Conservation (phyloP, 225 moss, liverwort and hornwort genomes). For the Asterella californica region DNA sequence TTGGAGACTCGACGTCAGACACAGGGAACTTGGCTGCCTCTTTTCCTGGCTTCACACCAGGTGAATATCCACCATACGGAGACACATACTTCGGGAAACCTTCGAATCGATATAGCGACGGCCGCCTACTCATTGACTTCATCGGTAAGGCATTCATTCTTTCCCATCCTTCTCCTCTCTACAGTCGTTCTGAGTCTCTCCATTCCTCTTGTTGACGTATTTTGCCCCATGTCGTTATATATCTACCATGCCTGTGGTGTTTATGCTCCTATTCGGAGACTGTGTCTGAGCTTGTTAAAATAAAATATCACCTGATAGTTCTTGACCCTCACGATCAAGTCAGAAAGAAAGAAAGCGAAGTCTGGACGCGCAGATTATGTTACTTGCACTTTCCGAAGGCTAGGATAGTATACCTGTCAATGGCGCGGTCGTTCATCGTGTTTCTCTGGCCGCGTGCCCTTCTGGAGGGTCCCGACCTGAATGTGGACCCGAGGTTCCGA, state of each 20-base stretch:
- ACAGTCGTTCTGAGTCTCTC: neutral
- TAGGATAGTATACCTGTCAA: neutral
- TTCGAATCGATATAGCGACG: conserved; percentile 38
- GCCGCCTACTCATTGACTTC: conserved; percentile 44
- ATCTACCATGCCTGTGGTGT: neutral
- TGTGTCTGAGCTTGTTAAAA: neutral
- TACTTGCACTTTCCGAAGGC: neutral
- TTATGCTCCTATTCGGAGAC: neutral
- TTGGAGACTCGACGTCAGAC: conserved; percentile 49
- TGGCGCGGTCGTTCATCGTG: neutral
- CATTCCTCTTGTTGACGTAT: no score
- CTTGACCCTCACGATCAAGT: no score
- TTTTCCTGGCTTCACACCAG: conserved; percentile 43
- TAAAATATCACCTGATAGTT: neutral
- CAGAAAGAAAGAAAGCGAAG: no score
- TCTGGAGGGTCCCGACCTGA: no score
- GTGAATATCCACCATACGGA: conserved; percentile 42
- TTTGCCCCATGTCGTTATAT: neutral
- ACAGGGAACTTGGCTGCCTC: conserved; percentile 40
- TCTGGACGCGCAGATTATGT: neutral
- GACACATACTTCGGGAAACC: conserved; percentile 40
- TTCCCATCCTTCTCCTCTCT: neutral
- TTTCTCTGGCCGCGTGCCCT: neutral
- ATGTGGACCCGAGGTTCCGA: no score
- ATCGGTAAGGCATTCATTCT: conserved; percentile 21